phyloP scores from a whole-genome alignment of 768 basidiomycete genomes.

The Tephrocybe sp. region DNA sequence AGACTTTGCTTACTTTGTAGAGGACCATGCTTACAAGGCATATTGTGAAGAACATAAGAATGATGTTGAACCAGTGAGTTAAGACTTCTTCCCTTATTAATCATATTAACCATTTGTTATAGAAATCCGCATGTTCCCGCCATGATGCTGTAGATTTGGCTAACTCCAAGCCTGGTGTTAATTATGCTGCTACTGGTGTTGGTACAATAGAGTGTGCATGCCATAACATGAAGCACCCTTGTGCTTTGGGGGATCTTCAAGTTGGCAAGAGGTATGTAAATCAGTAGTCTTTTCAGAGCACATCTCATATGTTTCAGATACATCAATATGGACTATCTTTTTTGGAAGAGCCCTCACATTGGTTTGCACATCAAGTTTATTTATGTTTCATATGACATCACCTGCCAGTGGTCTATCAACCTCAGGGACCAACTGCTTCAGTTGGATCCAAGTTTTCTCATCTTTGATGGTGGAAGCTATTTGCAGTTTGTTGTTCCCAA shows the following conservation, averaged over 20 bases:
- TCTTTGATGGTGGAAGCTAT: no score
- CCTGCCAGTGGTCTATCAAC: slow-evolving; percentile 17
- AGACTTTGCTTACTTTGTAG: slow-evolving; percentile 29
- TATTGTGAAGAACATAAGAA: slow-evolving; percentile 15
- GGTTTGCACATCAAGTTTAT: background rate
- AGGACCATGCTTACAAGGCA: slow-evolving; percentile 20
- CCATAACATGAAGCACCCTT: slow-evolving; percentile 28
- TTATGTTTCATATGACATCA: slow-evolving; percentile 20
- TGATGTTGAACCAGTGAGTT: background rate
- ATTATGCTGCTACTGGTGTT: slow-evolving; percentile 24
- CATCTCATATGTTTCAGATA: slow-evolving; percentile 18
- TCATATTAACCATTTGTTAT: background rate
- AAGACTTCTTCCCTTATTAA: background rate
- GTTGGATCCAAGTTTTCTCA: no score
- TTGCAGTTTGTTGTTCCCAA: no score
- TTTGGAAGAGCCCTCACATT: slow-evolving; percentile 8
- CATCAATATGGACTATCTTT: slow-evolving; percentile 24
- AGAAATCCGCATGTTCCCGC: slow-evolving; percentile 28
- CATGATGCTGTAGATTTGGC: slow-evolving; percentile 29
- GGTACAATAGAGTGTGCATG: slow-evolving; percentile 27
- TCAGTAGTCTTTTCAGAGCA: background rate
- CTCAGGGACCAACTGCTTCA: slow-evolving; percentile 14
- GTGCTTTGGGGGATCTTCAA: slow-evolving; percentile 27
- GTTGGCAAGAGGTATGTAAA: slow-evolving; percentile 28
- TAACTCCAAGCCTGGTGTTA: slow-evolving; percentile 14